Evolutionary conservation across 192 early-diverging fungal genomes (phyloP), one percentile per base, ranked within the genome.

Genomic region (Phycomyces blakesleeanus): DNA sequence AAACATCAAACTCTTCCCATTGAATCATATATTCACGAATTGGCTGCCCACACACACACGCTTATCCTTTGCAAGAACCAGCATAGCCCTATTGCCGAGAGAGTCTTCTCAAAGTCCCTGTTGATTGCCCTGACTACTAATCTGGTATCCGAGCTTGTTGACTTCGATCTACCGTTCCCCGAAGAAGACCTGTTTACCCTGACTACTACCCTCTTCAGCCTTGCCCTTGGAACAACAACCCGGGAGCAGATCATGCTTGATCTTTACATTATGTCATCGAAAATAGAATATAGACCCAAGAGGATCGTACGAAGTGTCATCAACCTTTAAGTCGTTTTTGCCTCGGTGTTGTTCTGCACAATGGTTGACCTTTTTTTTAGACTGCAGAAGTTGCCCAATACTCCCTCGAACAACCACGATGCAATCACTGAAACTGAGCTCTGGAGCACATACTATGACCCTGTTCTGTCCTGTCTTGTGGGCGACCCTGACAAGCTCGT

Each of bases 401-500:
- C 51, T 56, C 63, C 63, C 37, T 22, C 39, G 25, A 57, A 41
- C 38, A 40, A 50, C 55, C 39, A 65, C 27, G 56, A 55, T 38
- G 34, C 38, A 34, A 65, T 65, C 38, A 65, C 38, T 37, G 66
- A 61, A 60, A 60, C 49, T n/a, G 59, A 54, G 26, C 57, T 68
- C 51, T 68, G 66, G 51, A 60, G 39, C 57, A 61, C 66, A n/a
- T 68, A 51, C 22, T 49, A 52, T 40, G 66, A 68, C 29, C 50
- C 57, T 5, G 18, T 67, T 16, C 14, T 67, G 25, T 54, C 38
- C 24, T 59, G 47, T 18, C 38, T 67, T 11, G 27, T 67, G 0
- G 41, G 54, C 40, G 57, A 67, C 53, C 66, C 66, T 53, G 66
- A 55, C 41, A 29, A 52, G 38, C 40, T 57, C 3, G 57, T 67